These are phyloP conservation scores for Fusarium begoniae DNA, from an alignment of 2,329 filamentous ascomycete species.

Conservation along the genomic window DNA sequence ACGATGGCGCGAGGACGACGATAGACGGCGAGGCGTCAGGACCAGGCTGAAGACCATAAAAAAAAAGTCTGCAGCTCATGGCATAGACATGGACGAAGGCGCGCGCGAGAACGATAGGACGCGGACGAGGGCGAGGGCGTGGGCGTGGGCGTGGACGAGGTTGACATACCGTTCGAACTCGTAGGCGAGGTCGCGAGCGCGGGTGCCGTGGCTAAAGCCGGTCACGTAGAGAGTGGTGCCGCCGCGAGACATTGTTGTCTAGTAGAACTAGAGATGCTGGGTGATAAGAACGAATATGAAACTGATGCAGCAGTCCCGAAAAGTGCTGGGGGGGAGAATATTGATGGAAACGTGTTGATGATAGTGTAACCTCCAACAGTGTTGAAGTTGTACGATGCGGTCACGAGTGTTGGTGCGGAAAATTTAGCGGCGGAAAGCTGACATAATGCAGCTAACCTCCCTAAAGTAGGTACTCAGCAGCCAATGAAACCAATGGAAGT, in stretches of 20 bases:
- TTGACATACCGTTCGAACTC: constrained; percentile 99
- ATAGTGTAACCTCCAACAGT: constrained; percentile 26
- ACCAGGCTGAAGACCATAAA: constrained; percentile 39
- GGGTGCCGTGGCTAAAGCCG: constrained; percentile 98
- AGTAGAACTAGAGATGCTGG: constrained; percentile 5
- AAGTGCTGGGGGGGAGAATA: constrained; percentile 24
- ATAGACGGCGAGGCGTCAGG: constrained; percentile 41
- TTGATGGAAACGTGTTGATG: constrained; percentile 34
- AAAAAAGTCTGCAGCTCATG: constrained; percentile 31
- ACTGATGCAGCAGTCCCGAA: constrained; percentile 41
- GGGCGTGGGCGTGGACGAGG: constrained; percentile 54
- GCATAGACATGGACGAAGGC: constrained; percentile 38
- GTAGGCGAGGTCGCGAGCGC: constrained; percentile 98
- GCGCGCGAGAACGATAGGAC: constrained; percentile 47
- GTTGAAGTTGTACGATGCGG: constrained; percentile 32
- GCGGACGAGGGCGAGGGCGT: constrained; percentile 52
- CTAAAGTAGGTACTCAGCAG: not conserved
- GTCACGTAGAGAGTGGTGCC: constrained; percentile 97
- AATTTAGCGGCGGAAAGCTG: constrained; percentile 39
- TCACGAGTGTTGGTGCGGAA: constrained; percentile 39
- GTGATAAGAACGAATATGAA: constrained; percentile 17
- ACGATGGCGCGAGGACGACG: constrained; percentile 43
- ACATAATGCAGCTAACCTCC: constrained; percentile 27
- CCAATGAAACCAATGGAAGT: not conserved
- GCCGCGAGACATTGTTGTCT: constrained; percentile 81